phyloP scores from a whole-genome alignment of 164 flowering plant genomes.

The Tetracentron sinense region DNA sequence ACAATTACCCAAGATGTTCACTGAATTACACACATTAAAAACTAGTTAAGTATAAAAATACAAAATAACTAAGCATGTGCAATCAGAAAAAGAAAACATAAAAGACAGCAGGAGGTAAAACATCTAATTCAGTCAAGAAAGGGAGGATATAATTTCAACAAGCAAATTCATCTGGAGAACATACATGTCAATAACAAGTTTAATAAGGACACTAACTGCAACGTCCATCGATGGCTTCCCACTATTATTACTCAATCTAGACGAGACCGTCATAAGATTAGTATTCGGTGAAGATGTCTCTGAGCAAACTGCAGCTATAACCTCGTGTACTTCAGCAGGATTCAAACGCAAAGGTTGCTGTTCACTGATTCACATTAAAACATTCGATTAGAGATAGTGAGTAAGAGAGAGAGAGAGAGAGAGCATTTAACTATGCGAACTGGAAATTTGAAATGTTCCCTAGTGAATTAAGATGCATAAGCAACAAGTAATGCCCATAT shows the following conservation, averaged over 20 bases:
- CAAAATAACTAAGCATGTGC: background rate
- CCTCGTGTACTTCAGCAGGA: conserved; percentile 87
- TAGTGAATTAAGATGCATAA: background rate
- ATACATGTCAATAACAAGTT: conserved; percentile 99
- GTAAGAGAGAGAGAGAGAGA: no score
- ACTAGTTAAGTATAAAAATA: background rate
- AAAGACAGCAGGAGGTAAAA: background rate
- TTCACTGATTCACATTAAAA: conserved; percentile 56
- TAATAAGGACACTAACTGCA: conserved; percentile 95
- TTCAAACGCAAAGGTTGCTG: conserved; percentile 91
- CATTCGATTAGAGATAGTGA: background rate
- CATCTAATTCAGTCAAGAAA: background rate
- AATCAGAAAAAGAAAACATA: background rate
- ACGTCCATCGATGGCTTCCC: conserved; percentile 90
- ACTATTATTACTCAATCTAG: conserved; percentile 58
- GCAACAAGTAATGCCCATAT: no score
- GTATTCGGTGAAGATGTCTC: conserved; percentile 55
- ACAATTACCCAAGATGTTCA: background rate
- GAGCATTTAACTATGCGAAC: conserved; percentile 1
- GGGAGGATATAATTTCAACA: no score
- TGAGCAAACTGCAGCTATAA: conserved; percentile 88
- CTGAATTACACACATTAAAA: background rate
- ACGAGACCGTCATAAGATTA: conserved; percentile 61
- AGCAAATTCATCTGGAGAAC: conserved; percentile 26
- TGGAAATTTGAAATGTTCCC: background rate